Percentiles rank a stretch among this genome's conserved stretches.
These are phyloP conservation scores for Rubia balearica DNA, from an alignment of 305 asterid species.

Conservation along the genomic window DNA sequence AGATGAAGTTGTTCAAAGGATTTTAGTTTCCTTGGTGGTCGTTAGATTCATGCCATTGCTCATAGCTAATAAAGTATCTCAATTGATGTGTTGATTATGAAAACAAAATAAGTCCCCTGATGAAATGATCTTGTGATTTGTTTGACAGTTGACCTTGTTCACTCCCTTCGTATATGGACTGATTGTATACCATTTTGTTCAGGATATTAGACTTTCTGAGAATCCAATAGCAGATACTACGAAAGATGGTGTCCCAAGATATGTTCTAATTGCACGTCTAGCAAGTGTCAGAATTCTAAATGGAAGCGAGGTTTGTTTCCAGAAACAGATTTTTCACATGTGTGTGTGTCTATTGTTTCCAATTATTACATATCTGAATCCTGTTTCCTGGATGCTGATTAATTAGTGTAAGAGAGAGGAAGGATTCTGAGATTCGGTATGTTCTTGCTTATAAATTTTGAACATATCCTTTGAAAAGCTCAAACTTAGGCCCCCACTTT, in stretches of 20 bases:
- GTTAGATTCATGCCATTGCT: neutral
- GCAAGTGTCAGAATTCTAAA: slow-evolving; percentile 60
- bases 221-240: slow-evolving; percentile 77
- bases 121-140: neutral
- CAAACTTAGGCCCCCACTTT: neutral
- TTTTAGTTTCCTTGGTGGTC: neutral
- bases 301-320: slow-evolving; percentile 75
- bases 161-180: neutral
- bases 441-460: slow-evolving; percentile 22
- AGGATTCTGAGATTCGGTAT: slow-evolving; percentile 95
- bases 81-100: neutral
- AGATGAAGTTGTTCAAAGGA: neutral
- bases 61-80: neutral
- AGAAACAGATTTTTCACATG: slow-evolving; percentile 6
- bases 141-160: neutral
- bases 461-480: neutral
- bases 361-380: slow-evolving; percentile 19
- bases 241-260: slow-evolving; percentile 74
- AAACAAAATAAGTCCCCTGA: neutral
- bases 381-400: slow-evolving; percentile 39
- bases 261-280: slow-evolving; percentile 76
- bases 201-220: slow-evolving; percentile 87
- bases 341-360: neutral
- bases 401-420: slow-evolving; percentile 80
- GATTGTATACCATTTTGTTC: slow-evolving; percentile 10